These are phyloP conservation scores for Erodium trifolium DNA, from an alignment of 441 rosid genomes.

Conservation along the genomic window DNA sequence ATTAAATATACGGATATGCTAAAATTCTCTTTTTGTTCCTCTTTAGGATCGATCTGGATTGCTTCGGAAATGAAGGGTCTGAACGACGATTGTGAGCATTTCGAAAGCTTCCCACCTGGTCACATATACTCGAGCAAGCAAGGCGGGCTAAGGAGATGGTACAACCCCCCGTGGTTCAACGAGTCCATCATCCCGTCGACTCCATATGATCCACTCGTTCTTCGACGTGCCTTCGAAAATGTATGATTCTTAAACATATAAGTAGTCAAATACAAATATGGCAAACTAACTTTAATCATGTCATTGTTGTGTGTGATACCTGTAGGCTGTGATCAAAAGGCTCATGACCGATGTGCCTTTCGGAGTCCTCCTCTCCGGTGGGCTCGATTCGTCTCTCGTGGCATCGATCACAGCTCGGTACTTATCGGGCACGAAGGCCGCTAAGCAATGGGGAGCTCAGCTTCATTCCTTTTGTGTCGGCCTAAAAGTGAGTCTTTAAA, in stretches of 20 bases:
- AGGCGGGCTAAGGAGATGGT: constrained; percentile 95
- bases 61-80: constrained; percentile 98
- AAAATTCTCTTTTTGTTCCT: too few relatives aligned
- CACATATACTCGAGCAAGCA: constrained; percentile 91
- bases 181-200: constrained; percentile 78
- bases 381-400: constrained; percentile 94
- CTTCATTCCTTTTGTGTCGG: constrained; percentile 90
- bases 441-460: constrained; percentile 90
- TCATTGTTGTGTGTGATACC: background rate
- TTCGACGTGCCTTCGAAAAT: constrained; percentile 75
- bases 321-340: constrained; percentile 90
- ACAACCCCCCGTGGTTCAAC: constrained; percentile 74
- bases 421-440: constrained; percentile 65
- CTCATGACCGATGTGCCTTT: constrained; percentile 99
- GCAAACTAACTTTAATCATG: too few relatives aligned
- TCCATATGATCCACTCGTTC: constrained; percentile 61
- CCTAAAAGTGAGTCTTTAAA: constrained; percentile 46
- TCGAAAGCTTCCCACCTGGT: constrained; percentile 76
- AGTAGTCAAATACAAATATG: background rate
- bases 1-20: too few relatives aligned
- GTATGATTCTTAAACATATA: constrained; percentile 23
- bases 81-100: constrained; percentile 92
- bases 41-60: constrained; percentile 90
- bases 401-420: constrained; percentile 86
- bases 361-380: constrained; percentile 97